Conservation (phyloP, 2,329 filamentous ascomycete species). For the Aureobasidium mangrovei region DNA sequence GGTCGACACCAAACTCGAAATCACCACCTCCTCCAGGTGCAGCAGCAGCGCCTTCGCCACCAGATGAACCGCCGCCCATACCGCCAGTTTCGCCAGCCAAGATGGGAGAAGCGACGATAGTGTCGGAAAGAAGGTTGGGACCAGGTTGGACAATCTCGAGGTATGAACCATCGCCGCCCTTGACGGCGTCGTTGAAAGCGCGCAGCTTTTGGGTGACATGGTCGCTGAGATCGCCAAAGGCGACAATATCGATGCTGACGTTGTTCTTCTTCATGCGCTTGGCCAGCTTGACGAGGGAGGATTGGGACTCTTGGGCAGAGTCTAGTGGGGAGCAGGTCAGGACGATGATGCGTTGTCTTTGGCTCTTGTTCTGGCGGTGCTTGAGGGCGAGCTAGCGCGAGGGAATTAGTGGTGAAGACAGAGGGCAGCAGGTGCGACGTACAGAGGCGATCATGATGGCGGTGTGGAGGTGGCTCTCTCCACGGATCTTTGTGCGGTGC, state of each 20-base stretch:
- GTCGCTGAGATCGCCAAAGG: constrained; percentile 88
- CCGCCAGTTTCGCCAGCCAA: constrained; percentile 69
- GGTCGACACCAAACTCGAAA: constrained; percentile 86
- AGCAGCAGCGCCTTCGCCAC: constrained; percentile 36
- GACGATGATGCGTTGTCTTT: constrained; percentile 92
- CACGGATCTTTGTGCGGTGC: constrained; percentile 89
- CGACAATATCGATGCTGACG: constrained; percentile 86
- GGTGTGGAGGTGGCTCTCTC: constrained; percentile 78
- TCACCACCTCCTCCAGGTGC: constrained; percentile 53
- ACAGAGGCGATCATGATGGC: constrained; percentile 93
- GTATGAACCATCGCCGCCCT: constrained; percentile 83
- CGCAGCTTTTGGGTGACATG: constrained; percentile 83
- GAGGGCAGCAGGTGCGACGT: constrained; percentile 33
- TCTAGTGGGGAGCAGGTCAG: constrained; percentile 90
- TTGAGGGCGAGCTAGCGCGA: constrained; percentile 74
- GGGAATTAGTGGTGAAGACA: neutral
- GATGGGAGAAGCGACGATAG: constrained; percentile 82
- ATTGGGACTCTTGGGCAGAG: constrained; percentile 81
- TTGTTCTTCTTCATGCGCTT: constrained; percentile 99
- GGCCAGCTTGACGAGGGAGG: constrained; percentile 76
- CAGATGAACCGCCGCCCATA: constrained; percentile 43
- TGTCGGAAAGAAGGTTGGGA: constrained; percentile 84
- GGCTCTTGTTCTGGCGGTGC: constrained; percentile 95
- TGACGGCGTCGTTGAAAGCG: constrained; percentile 88
- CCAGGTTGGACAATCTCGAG: constrained; percentile 85